Base-by-base conservation (phyloP, 345 rosid genomes). In the Eucalyptus cloeziana region DNA sequence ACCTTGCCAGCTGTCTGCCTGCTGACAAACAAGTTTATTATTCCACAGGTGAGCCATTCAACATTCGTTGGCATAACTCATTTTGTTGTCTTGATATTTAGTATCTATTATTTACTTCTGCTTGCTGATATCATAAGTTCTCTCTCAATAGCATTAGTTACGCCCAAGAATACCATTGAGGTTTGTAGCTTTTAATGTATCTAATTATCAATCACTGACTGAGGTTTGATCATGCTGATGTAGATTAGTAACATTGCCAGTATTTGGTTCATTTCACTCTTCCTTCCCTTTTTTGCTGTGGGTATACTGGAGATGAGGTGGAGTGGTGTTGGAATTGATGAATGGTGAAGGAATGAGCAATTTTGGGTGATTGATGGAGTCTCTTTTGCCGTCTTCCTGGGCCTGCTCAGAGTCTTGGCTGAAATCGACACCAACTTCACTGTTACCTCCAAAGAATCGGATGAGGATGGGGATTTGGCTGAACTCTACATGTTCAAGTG, bases 321-420 rank as follows among this genome's bases (percentile, higher is more conserved):
- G 99, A 95, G 99, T 85, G 99, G 98, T 10, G 99, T 97, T 30
- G 96, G 99, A 49, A 96, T 96, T 13, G 99, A 97, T 27, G 98
- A 95, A 69, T 97, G 99, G 99, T 97, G 99, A 97, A 96, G 99
- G 90, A 97, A 97, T 71, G 99, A 97, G 88, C 98, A 97, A 89
- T 96, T 97, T 91, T 97, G 99, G 98, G 99, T 97, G 31, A 96
- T 96, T 33, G 99, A 97, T 89, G 99, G 99, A 52, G 98, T 97
- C 99, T 95, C 96, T 22, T 97, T 97, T 86, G 99, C 97, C 8
- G 95, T 97, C 87, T 92, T 95, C 93, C 99, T 96, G 92, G 99
- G 99, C 88, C 86, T 97, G 90, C 98, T 97, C 49, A 97, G 96
- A 92, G 98, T 97, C 43, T 95, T 96, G 10, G 98, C 99, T 5